Evolutionary conservation across 2,329 filamentous ascomycete genomes (phyloP).

Genomic region (Colletotrichum caudatum): DNA sequence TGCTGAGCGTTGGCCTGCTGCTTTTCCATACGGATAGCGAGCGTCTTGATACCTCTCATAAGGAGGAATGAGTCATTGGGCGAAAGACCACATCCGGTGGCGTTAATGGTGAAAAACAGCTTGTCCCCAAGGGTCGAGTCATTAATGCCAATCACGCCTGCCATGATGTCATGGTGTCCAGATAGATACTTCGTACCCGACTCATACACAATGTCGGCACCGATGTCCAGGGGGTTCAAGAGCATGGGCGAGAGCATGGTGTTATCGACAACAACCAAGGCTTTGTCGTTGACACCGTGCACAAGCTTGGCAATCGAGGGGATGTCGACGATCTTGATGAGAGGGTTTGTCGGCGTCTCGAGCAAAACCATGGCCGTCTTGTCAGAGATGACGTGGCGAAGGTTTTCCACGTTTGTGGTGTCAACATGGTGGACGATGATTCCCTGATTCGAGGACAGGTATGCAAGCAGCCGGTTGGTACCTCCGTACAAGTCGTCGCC

Average conservation of each 20-base stretch:
- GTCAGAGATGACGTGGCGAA: constrained; percentile 74
- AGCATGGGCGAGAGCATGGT: constrained; percentile 98
- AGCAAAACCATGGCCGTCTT: constrained; percentile 97
- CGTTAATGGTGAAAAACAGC: constrained; percentile 97
- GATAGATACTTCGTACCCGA: constrained; percentile 98
- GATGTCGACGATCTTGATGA: constrained; percentile 98
- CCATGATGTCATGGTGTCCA: constrained; percentile 99
- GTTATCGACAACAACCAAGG: constrained; percentile 94
- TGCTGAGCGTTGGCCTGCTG: constrained; percentile 92
- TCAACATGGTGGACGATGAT: constrained; percentile 97
- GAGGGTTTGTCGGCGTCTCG: constrained; percentile 95
- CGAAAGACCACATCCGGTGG: constrained; percentile 91
- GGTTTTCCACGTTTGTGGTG: constrained; percentile 81
- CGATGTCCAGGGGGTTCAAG: constrained; percentile 91
- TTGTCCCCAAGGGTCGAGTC: constrained; percentile 84
- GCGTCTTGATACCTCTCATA: constrained; percentile 94
- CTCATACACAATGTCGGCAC: constrained; percentile 97
- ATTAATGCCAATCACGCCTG: constrained; percentile 94
- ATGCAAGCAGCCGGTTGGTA: constrained; percentile 92
- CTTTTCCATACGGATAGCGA: constrained; percentile 98
- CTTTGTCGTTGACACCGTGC: constrained; percentile 81
- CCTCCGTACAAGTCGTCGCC: constrained; percentile 98
- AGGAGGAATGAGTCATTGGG: constrained; percentile 97
- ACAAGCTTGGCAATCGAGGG: constrained; percentile 79
- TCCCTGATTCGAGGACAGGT: constrained; percentile 87